Base-by-base conservation (phyloP, 257 asterid species). In the Petunia axillaris region DNA sequence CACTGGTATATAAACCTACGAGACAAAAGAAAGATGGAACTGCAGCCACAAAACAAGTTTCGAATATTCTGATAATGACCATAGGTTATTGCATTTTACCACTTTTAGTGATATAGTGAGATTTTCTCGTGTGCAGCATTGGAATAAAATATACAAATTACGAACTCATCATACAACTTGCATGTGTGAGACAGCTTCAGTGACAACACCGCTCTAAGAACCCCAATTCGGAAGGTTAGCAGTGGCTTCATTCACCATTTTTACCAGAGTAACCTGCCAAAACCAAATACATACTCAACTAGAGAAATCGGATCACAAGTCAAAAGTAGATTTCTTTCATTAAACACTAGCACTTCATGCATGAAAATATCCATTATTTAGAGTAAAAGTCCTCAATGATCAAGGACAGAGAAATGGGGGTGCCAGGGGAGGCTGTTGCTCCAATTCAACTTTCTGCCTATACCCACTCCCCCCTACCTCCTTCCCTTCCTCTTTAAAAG, bases 241-340 rank as follows among this genome's bases (percentile, higher is more conserved):
- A 6, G 97, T 91, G 79, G 98, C 98, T 84, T 91, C 92, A 79
- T 93, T 93, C 91, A 91, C 96, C 98, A 93, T 93, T 84, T 87
- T 90, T 85, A 91, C 96, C 91, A 93, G 82, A 13, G 96, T 91
- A 80, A 93, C 98, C 98, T 93, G 93, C 80, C 86, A 88, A 43
- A 41, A 75, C 53, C 77, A 71, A 71, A 4, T 70, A 46, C 59
- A 25, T 48, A 2, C 57, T 71, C 58, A 71, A 50, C 41, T 46
- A 40, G 53, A 66, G 59, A 48, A 71, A 71, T 25, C 25, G 43
- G 60, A 71, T 48, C 41, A 48, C 25, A 71, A 25, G 40, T 46
- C 77, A 35, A 71, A 71, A 48, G 4, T 8, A 2, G 58, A 46
- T 48, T 50, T 68, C 60, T 25, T 38, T 71, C 15, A 35, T 44